Conservation (phyloP, 768 basidiomycete species). For the Lactifluus pinguis region DNA sequence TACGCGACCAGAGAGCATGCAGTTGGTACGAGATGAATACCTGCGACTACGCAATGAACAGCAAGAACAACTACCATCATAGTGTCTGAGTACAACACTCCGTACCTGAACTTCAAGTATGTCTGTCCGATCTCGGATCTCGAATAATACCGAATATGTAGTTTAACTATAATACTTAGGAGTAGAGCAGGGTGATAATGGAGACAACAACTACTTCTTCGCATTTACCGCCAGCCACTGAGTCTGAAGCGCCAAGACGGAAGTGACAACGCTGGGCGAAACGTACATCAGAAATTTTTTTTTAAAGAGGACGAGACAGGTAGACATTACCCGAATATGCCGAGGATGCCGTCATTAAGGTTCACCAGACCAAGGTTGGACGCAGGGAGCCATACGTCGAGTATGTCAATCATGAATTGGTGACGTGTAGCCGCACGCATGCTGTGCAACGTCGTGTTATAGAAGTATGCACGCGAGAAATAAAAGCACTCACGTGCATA, state of each 20-base stretch:
- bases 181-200: background rate
- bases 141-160: constrained; percentile 1
- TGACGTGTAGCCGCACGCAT: constrained; percentile 57
- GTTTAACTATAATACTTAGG: background rate
- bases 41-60: constrained; percentile 49
- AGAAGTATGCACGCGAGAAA: background rate
- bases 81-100: background rate
- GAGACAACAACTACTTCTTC: background rate
- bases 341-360: constrained; percentile 78
- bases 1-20: constrained; percentile 69
- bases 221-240: constrained; percentile 16
- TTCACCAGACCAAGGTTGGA: constrained; percentile 65
- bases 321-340: constrained; percentile 67
- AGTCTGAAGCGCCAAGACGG: constrained; percentile 16
- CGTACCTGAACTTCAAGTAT: background rate
- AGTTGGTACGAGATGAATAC: constrained; percentile 61
- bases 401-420: constrained; percentile 76
- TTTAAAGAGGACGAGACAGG: constrained; percentile 12
- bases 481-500: constrained; percentile 41
- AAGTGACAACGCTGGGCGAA: constrained; percentile 46
- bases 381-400: constrained; percentile 89
- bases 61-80: constrained; percentile 15
- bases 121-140: background rate
- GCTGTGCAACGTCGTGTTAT: constrained; percentile 28
- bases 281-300: background rate